These are phyloP conservation scores for Stipa capillata DNA, from an alignment of 176 grass and related monocot genomes.

Conservation along the genomic window DNA sequence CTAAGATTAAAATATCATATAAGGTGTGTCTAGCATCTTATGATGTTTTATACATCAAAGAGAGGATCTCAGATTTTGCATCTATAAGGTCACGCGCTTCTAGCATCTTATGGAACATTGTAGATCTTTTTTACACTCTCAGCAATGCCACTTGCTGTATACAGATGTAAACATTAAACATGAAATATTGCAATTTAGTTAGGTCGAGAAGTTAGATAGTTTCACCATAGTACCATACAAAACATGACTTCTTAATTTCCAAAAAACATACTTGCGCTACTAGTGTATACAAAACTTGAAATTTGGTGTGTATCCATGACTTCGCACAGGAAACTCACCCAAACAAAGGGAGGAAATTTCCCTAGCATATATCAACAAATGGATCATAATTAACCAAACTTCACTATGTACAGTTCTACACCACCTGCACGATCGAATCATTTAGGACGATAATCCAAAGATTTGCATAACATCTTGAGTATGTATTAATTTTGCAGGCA, in stretches of 20 bases:
- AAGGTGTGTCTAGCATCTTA: too few species aligned
- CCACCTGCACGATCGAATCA: neutral
- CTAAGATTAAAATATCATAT: too few species aligned
- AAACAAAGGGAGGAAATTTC: neutral
- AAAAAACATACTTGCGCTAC: neutral
- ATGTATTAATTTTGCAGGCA: neutral
- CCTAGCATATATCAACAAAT: neutral
- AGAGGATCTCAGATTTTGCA: neutral
- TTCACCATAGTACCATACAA: neutral
- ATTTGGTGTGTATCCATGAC: neutral
- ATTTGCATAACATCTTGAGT: neutral
- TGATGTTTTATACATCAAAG: too few species aligned
- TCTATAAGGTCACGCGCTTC: neutral
- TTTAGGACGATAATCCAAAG: neutral
- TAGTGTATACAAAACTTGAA: neutral
- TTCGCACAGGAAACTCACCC: neutral
- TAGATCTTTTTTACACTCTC: neutral
- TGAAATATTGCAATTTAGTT: conserved; percentile 23
- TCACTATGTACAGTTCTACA: neutral
- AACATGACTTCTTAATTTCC: neutral
- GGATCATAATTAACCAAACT: neutral
- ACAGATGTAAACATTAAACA: neutral
- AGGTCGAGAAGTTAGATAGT: neutral
- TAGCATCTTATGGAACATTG: neutral
- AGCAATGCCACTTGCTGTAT: neutral